phyloP scores from a whole-genome alignment of 2,329 filamentous ascomycete genomes.

The Ceratocystis alfenasii region DNA sequence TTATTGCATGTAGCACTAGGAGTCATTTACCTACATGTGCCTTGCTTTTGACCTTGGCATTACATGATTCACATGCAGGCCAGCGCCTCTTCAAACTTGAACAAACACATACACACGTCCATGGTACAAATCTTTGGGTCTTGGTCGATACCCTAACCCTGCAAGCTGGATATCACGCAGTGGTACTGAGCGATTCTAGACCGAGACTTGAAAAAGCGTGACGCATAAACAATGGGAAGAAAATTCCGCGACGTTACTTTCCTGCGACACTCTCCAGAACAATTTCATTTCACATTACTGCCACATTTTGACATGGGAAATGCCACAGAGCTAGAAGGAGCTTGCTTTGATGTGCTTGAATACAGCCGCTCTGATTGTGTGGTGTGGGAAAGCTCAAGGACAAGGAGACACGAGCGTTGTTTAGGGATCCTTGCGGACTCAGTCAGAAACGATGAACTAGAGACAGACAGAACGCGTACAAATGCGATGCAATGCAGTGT shows the following conservation, averaged over 20 bases:
- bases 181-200: background rate
- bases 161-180: background rate
- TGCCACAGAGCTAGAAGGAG: background rate
- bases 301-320: background rate
- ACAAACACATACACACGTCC: background rate
- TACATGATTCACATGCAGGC: conserved; percentile 4
- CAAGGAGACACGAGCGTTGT: background rate
- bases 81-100: conserved; percentile 1
- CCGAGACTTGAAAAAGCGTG: background rate
- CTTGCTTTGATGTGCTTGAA: background rate
- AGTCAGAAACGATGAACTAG: conserved; percentile 2
- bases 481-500: conserved; percentile 1
- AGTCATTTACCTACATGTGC: background rate
- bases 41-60: background rate
- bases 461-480: conserved; percentile 4
- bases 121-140: background rate
- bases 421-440: background rate
- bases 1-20: background rate
- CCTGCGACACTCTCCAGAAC: background rate
- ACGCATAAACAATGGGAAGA: background rate
- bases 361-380: background rate
- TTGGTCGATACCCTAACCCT: background rate
- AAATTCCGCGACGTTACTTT: background rate
- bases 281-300: background rate
- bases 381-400: background rate